These are phyloP conservation scores for Russula compacta DNA, from an alignment of 768 basidiomycete species.

Conservation along the genomic window DNA sequence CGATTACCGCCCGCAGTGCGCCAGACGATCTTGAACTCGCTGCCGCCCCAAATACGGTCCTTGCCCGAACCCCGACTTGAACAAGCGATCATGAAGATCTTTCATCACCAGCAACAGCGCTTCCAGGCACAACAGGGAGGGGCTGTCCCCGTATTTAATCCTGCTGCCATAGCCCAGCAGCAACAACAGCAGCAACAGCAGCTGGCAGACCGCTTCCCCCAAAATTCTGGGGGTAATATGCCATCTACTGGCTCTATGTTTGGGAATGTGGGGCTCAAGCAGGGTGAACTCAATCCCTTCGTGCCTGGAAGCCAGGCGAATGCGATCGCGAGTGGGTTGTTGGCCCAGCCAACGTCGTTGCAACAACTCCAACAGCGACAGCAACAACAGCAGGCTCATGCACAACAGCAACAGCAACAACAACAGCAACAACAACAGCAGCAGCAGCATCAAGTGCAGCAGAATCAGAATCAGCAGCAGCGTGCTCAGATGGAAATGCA, in stretches of 20 bases:
- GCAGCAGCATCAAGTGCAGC: constrained; percentile 7
- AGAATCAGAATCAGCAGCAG: constrained; percentile 3
- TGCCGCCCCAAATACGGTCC: neutral
- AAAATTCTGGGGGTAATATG: neutral
- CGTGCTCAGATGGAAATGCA: constrained; percentile 10
- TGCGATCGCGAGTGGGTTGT: constrained; percentile 9
- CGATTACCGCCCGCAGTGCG: neutral
- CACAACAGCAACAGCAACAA: constrained; percentile 1
- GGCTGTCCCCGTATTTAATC: neutral
- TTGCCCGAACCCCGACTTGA: constrained; percentile 8
- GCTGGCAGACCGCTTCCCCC: neutral
- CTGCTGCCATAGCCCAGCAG: neutral
- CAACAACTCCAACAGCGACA: constrained; percentile 5
- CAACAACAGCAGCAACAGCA: constrained; percentile 9
- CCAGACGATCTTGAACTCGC: neutral
- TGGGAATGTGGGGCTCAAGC: constrained; percentile 14
- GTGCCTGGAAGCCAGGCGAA: constrained; percentile 18
- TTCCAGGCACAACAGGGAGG: constrained; percentile 2
- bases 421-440: neutral
- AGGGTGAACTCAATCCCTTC: constrained; percentile 18
- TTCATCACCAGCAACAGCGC: neutral
- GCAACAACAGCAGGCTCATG: neutral
- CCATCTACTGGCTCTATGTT: constrained; percentile 2
- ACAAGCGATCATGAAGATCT: constrained; percentile 1
- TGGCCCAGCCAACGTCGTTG: neutral